Evolutionary conservation across 192 early-diverging fungal species (phyloP), one percentile per base, ranked within the genome.

Genomic region (Linnemannia zychae): DNA sequence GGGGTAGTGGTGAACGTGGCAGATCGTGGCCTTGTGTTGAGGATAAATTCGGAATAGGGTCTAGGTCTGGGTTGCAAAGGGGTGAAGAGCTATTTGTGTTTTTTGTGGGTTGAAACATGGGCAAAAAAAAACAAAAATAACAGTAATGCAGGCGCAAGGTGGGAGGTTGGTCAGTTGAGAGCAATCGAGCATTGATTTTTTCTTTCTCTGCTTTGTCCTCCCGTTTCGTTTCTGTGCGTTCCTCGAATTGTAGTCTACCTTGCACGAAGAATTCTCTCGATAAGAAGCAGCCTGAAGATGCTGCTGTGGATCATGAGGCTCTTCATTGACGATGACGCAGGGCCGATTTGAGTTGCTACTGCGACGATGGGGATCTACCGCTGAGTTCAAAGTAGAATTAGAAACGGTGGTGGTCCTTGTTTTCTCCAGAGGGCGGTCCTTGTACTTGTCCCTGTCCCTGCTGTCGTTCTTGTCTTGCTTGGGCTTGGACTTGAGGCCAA

Each of bases 401-500:
- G 6, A 18, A 34, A 36, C 22, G 1, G 34, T 40, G 22, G 28
- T 40, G 22, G 37, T 22, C 18, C 5, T 68, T 40, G 73, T 40
- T 20, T 50, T 31, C 28, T 50, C 38, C 37, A n/a, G 24, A 18
- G 12, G 69, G 15, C 44, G 72, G 17, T 74, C 72, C 31, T n/a
- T n/a, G n/a, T n/a, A n/a, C n/a, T n/a, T n/a, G n/a, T n/a, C n/a
- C n/a, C n/a, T n/a, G n/a, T n/a, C n/a, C n/a, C n/a, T n/a, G n/a
- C n/a, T n/a, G n/a, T 0, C 24, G 31, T 40, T 22, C 40, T 63
- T 63, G 28, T 63, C 57, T 24, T 63, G 24, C 24, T 63, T 63
- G 28, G 57, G 12, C 24, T 31, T 63, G 9, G 57, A 31, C 60
- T 79, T 79, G 17, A 65, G 34, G 13, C 78, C 78, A 60, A 79